Evolutionary conservation across 1,284 basidiomycete species (phyloP), one percentile per base, ranked within the genome.

Genomic region (Ustilago bromivora): DNA sequence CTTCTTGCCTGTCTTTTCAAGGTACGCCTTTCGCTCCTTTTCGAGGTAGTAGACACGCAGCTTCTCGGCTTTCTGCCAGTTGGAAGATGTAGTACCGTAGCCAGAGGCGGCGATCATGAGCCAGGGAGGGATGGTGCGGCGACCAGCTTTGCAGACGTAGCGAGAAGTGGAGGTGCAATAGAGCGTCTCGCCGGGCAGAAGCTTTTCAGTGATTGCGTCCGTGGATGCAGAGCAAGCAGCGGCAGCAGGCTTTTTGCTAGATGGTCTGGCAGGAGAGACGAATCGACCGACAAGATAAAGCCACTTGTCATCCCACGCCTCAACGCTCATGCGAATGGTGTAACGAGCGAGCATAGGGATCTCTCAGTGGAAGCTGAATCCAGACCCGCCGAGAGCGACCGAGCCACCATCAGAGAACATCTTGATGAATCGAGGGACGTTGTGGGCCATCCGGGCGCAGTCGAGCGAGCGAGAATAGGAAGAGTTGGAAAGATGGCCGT

Each of bases 221-320:
- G 56, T 57, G 32, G 52, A 32, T 10, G 54, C 35, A 31, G 68
- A 4, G 1, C 31, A 4, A 4, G 62, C 3, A 4, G 63, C 51
- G 31, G 47, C 28, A 13, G 58, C 34, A 7, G 32, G 9, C 9
- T 46, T 54, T 2, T 54, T 60, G 52, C 13, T 36, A 9, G 62
- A 49, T 2, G 17, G 4, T 13, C 38, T 58, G 49, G 58, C 41
- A 32, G 73, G 68, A 2, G 68, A 55, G 28, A 74, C 60, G 59
- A 80, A 80, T 4, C 69, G 43, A n/a, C 66, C 78, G 34, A 76
- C 59, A 46, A 80, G 49, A 46, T 78, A 82, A 49, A 82, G 17
- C 82, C 82, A 83, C 64, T 83, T 83, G 53, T 82, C 73, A 56
- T 83, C 80, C 82, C 82, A 83, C 1, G 72, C 66, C 35, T 66